Percentiles rank a stretch among this genome's conserved stretches.
Evolutionary conservation across 2,329 filamentous ascomycete species (phyloP).

Genomic region (Emergomyces pasteurianus): DNA sequence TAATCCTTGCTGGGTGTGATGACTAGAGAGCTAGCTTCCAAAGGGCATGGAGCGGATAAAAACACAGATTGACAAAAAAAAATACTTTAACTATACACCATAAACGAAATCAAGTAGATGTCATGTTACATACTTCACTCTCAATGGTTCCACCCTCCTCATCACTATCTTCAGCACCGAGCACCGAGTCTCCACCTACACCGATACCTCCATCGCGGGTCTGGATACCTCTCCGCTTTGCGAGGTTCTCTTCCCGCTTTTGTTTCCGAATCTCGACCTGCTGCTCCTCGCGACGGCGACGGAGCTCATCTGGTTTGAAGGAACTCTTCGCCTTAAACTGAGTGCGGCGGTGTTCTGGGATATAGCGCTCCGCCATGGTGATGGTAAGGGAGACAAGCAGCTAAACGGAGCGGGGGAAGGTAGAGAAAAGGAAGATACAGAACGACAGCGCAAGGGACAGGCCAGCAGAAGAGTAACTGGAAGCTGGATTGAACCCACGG

Average conservation of each 20-base stretch:
- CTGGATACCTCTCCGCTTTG: conserved; percentile 91
- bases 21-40: not conserved
- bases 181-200: conserved; percentile 53
- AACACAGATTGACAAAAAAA: not conserved
- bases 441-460: not conserved
- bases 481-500: not conserved
- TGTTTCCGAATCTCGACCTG: conserved; percentile 98
- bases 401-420: conserved; percentile 14
- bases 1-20: not conserved
- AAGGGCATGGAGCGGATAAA: not conserved
- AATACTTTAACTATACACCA: not conserved
- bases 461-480: conserved; percentile 3
- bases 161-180: conserved; percentile 93
- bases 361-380: conserved; percentile 96
- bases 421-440: conserved; percentile 9
- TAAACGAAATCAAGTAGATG: not conserved
- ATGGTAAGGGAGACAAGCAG: conserved; percentile 15
- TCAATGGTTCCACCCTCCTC: conserved; percentile 91
- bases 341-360: conserved; percentile 96
- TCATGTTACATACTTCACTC: conserved; percentile 64
- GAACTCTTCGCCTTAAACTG: conserved; percentile 99
- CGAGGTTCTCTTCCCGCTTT: conserved; percentile 97
- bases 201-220: conserved; percentile 56
- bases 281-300: conserved; percentile 95
- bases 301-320: conserved; percentile 98